Evolutionary conservation across 352 stramenopile genomes (phyloP), one percentile per base, ranked within the genome.

Genomic region (Blastocystis sp.): DNA sequence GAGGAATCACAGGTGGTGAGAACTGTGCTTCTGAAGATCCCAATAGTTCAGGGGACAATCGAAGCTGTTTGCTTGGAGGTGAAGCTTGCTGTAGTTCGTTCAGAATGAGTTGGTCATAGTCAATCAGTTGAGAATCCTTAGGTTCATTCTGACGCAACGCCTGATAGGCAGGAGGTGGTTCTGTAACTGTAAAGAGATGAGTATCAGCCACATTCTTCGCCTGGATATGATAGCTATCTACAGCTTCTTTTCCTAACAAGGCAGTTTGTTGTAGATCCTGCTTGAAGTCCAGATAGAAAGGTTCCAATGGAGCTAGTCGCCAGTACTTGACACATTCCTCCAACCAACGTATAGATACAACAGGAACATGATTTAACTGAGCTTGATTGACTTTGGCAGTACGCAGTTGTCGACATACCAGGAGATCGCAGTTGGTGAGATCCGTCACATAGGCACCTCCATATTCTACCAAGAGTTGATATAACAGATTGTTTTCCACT

Each of bases 311-410:
- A 5, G 49, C 32, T 7, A 83, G 71, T 66, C 39, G 63, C 71
- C 71, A 83, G 49, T 67, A 83, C 71, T 83, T 83, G 42, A 29
- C 71, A 42, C 71, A 83, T n/a, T 83, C 71, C 71, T 83, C 71
- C 19, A 83, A 32, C 71, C 71, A 83, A 16, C 71, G 71, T 49
- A 83, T 49, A 1, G 71, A 83, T 1, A 83, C 71, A 1, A 83
- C 71, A n/a, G 71, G 71, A 24, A 83, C 58, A 35, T 43, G 71
- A 52, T 65, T 52, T 49, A 66, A 56, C 71, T 83, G 71, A 52
- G 71, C 71, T 37, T 65, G 6, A 42, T 65, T 83, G 43, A 83
- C 71, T 29, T 83, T 83, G 6, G 71, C 71, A 21, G 71, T 83
- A 14, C 71, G 71, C 46, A 83, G 5, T 35, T 29, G 11, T 14